Evolutionary conservation across 140 eudicot species (phyloP).

Genomic region (Artemisia princeps): DNA sequence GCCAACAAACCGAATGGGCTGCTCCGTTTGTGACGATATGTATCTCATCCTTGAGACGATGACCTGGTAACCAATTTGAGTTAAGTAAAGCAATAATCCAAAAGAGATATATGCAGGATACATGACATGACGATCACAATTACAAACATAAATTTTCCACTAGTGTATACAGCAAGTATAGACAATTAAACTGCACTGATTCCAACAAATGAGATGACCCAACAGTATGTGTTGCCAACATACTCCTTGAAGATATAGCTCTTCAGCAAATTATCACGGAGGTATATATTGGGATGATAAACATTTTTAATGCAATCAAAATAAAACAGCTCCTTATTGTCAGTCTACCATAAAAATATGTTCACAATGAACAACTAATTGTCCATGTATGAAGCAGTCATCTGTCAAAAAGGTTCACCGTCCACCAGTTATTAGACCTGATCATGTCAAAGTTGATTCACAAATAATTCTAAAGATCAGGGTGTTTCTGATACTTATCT

Average conservation of each 20-base stretch:
- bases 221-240: background rate
- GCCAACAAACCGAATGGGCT: slow-evolving; percentile 81
- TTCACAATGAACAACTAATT: background rate
- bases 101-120: slow-evolving; percentile 10
- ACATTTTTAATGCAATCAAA: slow-evolving; percentile 8
- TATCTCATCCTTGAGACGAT: slow-evolving; percentile 97
- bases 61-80: slow-evolving; percentile 42
- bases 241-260: slow-evolving; percentile 9
- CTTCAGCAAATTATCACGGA: background rate
- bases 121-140: slow-evolving; percentile 1
- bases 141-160: background rate
- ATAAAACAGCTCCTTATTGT: background rate
- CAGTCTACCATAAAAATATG: slow-evolving; percentile 4
- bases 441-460: slow-evolving; percentile 4
- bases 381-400: slow-evolving; percentile 2
- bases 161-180: slow-evolving; percentile 1
- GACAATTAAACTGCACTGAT: background rate
- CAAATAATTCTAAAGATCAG: slow-evolving; percentile 3
- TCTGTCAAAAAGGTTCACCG: slow-evolving; percentile 3
- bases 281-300: slow-evolving; percentile 4
- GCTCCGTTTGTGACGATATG: slow-evolving; percentile 97
- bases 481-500: background rate
- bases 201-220: slow-evolving; percentile 5
- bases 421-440: background rate
- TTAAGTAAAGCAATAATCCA: slow-evolving; percentile 13